phyloP scores from a whole-genome alignment of 352 stramenopile genomes.

The Pythium oligandrum region DNA sequence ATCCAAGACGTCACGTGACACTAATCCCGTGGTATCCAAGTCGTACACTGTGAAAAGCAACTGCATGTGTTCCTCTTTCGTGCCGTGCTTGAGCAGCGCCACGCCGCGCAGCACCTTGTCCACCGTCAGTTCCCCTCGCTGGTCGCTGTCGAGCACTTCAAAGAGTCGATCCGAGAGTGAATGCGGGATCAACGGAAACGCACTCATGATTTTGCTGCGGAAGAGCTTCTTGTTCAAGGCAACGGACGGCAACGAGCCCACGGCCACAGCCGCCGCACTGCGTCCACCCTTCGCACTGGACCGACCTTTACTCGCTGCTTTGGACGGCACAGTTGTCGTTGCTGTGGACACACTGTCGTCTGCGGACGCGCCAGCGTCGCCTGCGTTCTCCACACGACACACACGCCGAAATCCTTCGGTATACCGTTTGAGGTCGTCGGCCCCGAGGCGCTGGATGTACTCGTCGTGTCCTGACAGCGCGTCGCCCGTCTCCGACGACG shows the following conservation, averaged over 20 bases:
- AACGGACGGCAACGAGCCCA: slow-evolving; percentile 4
- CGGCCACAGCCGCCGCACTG: neutral
- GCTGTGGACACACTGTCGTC: slow-evolving; percentile 14
- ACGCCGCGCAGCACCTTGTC: slow-evolving; percentile 63
- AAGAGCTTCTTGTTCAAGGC: slow-evolving; percentile 71
- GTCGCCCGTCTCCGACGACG: slow-evolving; percentile 4
- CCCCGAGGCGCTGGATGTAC: slow-evolving; percentile 57
- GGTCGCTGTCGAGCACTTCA: slow-evolving; percentile 75
- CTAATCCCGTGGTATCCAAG: slow-evolving; percentile 47
- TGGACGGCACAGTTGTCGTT: slow-evolving; percentile 13
- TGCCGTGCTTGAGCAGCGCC: slow-evolving; percentile 70
- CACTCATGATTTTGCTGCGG: slow-evolving; percentile 68
- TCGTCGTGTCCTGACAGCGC: slow-evolving; percentile 17
- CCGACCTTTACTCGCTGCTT: slow-evolving; percentile 14
- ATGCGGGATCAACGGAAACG: slow-evolving; percentile 76
- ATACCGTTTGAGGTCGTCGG: slow-evolving; percentile 57
- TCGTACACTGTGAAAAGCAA: slow-evolving; percentile 86
- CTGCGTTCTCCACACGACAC: slow-evolving; percentile 37
- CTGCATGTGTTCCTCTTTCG: slow-evolving; percentile 65
- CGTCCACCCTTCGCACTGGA: slow-evolving; percentile 11
- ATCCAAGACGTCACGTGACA: slow-evolving; percentile 67
- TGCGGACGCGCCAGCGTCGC: slow-evolving; percentile 4
- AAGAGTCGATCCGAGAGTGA: slow-evolving; percentile 82
- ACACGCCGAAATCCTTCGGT: slow-evolving; percentile 70
- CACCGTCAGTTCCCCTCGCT: slow-evolving; percentile 53